These are phyloP conservation scores for Helianthus tuberosus DNA, from an alignment of 129 eudicot genomes.

Conservation along the genomic window DNA sequence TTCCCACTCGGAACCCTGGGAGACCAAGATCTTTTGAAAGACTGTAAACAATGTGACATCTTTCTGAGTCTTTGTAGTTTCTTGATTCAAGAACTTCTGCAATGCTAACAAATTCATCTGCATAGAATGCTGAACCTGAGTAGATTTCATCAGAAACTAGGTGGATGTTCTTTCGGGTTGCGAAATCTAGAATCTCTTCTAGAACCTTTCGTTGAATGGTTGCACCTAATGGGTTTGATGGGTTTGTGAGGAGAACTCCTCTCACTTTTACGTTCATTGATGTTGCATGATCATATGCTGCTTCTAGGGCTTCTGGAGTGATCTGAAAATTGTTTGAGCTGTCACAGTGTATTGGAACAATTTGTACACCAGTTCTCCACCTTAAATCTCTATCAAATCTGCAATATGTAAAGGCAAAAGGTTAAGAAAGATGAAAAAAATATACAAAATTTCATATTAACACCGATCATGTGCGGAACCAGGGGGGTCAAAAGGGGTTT, in stretches of 20 bases:
- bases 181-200: slow-evolving; percentile 68
- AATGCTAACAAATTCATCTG: slow-evolving; percentile 71
- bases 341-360: slow-evolving; percentile 82
- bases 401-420: slow-evolving; percentile 20
- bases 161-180: slow-evolving; percentile 65
- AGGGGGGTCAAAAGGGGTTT: too few species aligned
- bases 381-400: slow-evolving; percentile 95
- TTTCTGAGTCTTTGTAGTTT: slow-evolving; percentile 58
- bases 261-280: slow-evolving; percentile 66
- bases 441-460: neutral
- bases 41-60: slow-evolving; percentile 91
- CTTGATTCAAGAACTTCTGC: slow-evolving; percentile 71
- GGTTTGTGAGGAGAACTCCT: slow-evolving; percentile 84
- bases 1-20: slow-evolving; percentile 88
- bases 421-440: neutral
- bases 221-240: slow-evolving; percentile 92
- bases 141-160: slow-evolving; percentile 91
- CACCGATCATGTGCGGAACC: too few species aligned
- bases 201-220: slow-evolving; percentile 60
- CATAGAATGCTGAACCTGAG: slow-evolving; percentile 82
- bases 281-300: slow-evolving; percentile 67
- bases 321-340: slow-evolving; percentile 85
- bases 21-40: slow-evolving; percentile 93
- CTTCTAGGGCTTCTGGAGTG: slow-evolving; percentile 71
- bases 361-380: slow-evolving; percentile 94